Conservation (phyloP, 2,329 filamentous ascomycete genomes). For the Seiridium cupressi region DNA sequence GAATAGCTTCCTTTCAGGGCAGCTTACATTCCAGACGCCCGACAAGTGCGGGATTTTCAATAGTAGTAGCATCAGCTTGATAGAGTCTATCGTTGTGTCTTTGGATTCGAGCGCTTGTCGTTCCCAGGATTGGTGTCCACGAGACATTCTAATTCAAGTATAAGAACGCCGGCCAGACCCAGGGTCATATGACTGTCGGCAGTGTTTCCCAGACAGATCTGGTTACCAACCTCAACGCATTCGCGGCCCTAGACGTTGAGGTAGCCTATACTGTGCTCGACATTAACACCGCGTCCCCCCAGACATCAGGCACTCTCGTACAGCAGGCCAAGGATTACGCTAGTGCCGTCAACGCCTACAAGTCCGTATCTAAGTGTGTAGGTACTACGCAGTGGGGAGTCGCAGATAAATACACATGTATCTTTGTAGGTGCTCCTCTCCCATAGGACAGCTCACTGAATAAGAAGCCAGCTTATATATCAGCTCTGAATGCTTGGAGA, state of each 20-base stretch:
- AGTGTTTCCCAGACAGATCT: background rate
- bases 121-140: no score
- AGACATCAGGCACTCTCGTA: background rate
- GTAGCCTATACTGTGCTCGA: slow-evolving; percentile 57
- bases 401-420: slow-evolving; percentile 14
- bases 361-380: slow-evolving; percentile 44
- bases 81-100: no score
- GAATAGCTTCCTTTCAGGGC: background rate
- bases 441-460: background rate
- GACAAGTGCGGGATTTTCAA: background rate
- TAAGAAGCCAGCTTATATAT: background rate
- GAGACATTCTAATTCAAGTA: no score
- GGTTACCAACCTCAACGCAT: slow-evolving; percentile 28
- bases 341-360: slow-evolving; percentile 40
- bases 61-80: background rate
- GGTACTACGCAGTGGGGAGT: slow-evolving; percentile 47
- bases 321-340: slow-evolving; percentile 38
- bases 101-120: no score
- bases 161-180: background rate
- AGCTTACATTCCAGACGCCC: background rate
- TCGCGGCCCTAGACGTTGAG: slow-evolving; percentile 43
- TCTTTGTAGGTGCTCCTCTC: background rate
- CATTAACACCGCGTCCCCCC: slow-evolving; percentile 40
- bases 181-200: background rate
- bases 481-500: background rate